Evolutionary conservation across 1,139 yeast genomes (phyloP).

Genomic region (Geotrichum citri-aurantii): DNA sequence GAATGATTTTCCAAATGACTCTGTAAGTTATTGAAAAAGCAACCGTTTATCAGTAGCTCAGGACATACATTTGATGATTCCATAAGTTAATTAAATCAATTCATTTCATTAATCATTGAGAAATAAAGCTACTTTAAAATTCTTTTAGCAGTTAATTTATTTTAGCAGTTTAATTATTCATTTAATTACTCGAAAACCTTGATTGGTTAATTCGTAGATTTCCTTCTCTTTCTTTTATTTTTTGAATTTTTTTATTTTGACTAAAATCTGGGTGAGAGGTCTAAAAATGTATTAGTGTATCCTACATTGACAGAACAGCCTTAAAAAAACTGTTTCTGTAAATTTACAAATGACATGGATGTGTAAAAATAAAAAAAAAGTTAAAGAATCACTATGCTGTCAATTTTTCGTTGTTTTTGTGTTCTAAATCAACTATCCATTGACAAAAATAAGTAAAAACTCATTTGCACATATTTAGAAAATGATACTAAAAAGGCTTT

Average conservation of each 20-base stretch:
- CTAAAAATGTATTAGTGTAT: too few species aligned
- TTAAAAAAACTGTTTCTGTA: too few species aligned
- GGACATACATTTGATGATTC: neutral
- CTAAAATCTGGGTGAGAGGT: neutral
- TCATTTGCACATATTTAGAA: neutral
- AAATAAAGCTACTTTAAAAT: too few species aligned
- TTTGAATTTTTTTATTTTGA: neutral
- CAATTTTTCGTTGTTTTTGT: too few species aligned
- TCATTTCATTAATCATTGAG: too few species aligned
- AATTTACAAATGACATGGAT: too few species aligned
- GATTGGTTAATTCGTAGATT: neutral
- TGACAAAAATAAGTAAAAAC: neutral
- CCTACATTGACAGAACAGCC: too few species aligned
- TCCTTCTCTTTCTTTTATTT: neutral
- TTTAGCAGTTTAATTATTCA: neutral
- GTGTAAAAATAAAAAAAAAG: too few species aligned
- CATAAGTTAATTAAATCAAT: too few species aligned
- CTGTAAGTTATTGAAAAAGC: neutral
- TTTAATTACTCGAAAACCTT: neutral
- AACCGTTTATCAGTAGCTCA: neutral
- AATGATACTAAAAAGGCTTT: neutral
- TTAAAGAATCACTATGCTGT: neutral
- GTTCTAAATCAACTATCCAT: too few species aligned
- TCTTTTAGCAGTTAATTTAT: too few species aligned
- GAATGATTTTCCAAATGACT: neutral